phyloP scores from a whole-genome alignment of 495 filamentous ascomycete species.

The Evernia prunastri region DNA sequence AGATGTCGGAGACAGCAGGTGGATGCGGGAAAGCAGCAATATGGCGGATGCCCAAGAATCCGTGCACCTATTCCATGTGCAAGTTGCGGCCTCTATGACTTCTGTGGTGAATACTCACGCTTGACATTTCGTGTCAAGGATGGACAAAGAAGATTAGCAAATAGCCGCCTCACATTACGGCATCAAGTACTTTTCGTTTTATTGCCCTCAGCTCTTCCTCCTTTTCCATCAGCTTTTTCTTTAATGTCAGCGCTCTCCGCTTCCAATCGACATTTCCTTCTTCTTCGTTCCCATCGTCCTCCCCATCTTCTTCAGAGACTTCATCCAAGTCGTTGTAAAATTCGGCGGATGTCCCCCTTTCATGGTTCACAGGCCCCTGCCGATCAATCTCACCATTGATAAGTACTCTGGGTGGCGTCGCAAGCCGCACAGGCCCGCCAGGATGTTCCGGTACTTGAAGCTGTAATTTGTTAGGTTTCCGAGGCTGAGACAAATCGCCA shows the following conservation, averaged over 20 bases:
- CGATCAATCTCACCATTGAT: constrained; percentile 56
- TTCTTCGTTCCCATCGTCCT: constrained; percentile 33
- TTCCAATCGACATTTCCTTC: constrained; percentile 26
- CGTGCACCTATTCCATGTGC: not conserved
- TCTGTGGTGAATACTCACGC: not conserved
- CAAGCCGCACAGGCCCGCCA: constrained; percentile 68
- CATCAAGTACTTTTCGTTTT: constrained; percentile 50
- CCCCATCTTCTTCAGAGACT: constrained; percentile 28
- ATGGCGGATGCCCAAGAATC: not conserved
- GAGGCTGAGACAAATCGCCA: constrained; percentile 31
- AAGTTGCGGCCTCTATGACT: not conserved
- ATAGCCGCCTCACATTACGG: constrained; percentile 39
- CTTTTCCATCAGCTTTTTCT: constrained; percentile 45
- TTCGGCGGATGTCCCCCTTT: constrained; percentile 30
- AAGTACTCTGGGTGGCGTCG: constrained; percentile 65
- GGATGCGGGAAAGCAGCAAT: not conserved
- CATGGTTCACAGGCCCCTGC: constrained; percentile 25
- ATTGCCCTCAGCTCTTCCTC: constrained; percentile 45
- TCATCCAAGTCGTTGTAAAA: constrained; percentile 27
- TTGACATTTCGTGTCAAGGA: not conserved
- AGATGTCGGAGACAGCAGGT: not conserved
- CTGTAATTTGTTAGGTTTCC: constrained; percentile 55
- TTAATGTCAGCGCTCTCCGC: constrained; percentile 37
- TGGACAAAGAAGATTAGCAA: not conserved
- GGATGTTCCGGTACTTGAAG: constrained; percentile 74